Evolutionary conservation across 2,329 filamentous ascomycete genomes (phyloP).

Genomic region (Colletotrichum zoysiae): DNA sequence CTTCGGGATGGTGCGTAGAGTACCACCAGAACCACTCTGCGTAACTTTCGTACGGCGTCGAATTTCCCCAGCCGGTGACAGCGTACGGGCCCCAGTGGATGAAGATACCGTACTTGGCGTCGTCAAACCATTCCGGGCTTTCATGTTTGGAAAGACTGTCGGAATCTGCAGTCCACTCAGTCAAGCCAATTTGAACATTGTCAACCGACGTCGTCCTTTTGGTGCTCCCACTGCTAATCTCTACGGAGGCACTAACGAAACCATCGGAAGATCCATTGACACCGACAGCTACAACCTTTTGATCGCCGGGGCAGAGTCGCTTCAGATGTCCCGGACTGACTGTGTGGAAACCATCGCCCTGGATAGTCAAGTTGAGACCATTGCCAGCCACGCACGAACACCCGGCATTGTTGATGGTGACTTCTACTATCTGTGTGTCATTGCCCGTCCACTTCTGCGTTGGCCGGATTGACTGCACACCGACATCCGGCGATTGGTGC

Average conservation of each 20-base stretch:
- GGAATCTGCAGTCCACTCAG: constrained; percentile 51
- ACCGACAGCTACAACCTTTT: constrained; percentile 54
- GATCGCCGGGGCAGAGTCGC: constrained; percentile 58
- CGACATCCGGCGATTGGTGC: constrained; percentile 43
- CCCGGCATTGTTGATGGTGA: constrained; percentile 54
- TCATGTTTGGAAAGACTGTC: constrained; percentile 54
- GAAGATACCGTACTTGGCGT: constrained; percentile 70
- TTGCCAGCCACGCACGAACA: constrained; percentile 50
- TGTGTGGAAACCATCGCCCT: constrained; percentile 56
- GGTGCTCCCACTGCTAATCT: constrained; percentile 41
- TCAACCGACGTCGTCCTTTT: constrained; percentile 41
- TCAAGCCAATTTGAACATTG: constrained; percentile 51
- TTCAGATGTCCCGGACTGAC: constrained; percentile 55
- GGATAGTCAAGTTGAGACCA: constrained; percentile 49
- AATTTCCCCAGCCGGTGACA: constrained; percentile 68
- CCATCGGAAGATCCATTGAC: constrained; percentile 49
- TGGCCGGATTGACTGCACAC: constrained; percentile 56
- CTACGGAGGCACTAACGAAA: constrained; percentile 43
- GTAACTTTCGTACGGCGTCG: constrained; percentile 55
- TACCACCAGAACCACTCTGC: constrained; percentile 66
- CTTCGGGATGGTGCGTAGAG: constrained; percentile 35
- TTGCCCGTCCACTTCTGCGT: constrained; percentile 57
- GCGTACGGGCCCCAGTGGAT: constrained; percentile 71
- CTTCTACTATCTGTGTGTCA: constrained; percentile 56
- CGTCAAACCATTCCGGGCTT: constrained; percentile 66